Base-by-base conservation (phyloP, 2,329 filamentous ascomycete species). In the Acrocalymma vagum region DNA sequence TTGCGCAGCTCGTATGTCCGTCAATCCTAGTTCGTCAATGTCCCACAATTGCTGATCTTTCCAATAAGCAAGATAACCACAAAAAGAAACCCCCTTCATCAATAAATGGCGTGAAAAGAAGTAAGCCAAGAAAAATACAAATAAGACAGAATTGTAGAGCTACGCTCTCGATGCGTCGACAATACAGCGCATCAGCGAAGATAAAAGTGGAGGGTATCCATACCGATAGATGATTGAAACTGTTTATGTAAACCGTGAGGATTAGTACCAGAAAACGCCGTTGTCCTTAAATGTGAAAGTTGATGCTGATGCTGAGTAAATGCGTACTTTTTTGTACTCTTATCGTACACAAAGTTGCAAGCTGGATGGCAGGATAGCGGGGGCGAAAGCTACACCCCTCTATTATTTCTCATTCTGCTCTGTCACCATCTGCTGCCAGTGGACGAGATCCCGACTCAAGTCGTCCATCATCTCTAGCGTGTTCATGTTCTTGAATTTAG, bases 401-500 rank as follows among this genome's bases (percentile, higher is more conserved):
- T 4, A 28, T 36, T 42, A 68, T 38, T 64, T 68, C 27, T 65
- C 64, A 5, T 48, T 62, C 27, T 58, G 51, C 16, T 62, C 55
- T 1, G 49, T 45, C 14, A 70, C 55, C 62, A 67, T 65, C 29
- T 87, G 86, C 72, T 95, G 90, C 90, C 90, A 95, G 60, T 88
- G 87, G 53, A 93, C 82, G 59, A 95, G 79, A 65, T 91, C 85
- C 48, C 87, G 80, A 47, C 87, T 92, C 65, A 95, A 71, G 55
- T 84, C 80, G 66, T 95, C 90, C 89, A 95, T 95, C 89, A 95
- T 95, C 71, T 95, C 89, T 51, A 89, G 77, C 55, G 87, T 91
- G 42, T 77, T 88, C 51, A 96, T 75, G 7, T 87, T 81, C 55
- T 86, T 88, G 68, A 95, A 95, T 15, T 46, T 51, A 17, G 57